Base-by-base conservation (phyloP, 2,329 filamentous ascomycete species). In the Aspergillus flavus region DNA sequence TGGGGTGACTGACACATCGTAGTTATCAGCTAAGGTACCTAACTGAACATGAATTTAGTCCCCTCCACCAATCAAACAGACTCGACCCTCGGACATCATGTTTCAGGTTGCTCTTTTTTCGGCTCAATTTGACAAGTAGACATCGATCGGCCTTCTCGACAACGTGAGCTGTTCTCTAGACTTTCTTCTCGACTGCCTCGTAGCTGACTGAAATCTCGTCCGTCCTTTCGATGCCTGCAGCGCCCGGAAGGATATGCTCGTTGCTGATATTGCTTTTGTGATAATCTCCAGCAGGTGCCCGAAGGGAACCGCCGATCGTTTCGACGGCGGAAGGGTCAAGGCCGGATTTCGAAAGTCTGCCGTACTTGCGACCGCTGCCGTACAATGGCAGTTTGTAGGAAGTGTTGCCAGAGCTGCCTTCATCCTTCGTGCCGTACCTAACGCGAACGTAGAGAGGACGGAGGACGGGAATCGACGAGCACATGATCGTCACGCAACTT, bases 151-250 rank as follows among this genome's bases (percentile, higher is more conserved):
- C 39, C 16, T n/a, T n/a, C 19, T 41, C 19, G 2, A 41, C 16
- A 41, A 19, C 6, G 16, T 41, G 19, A n/a, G 39, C 39, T 6
- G 39, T n/a, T 41, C 16, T 14, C 39, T 41, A 41, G 39, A 41
- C 39, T 79, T 81, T 64, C 73, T 71, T 68, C 78, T 84, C 72
- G 80, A 78, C 73, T 11, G n/a, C 10, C 23, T 58, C 56, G 16
- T 58, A 58, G 41, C 56, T 67, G 48, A 70, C 62, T 1, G 62
- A 61, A 21, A 70, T 54, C 54, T 69, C 68, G 45, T 71, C 69
- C 11, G 64, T 71, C n/a, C 68, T 63, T 39, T 66, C 68, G 56
- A 71, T 71, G 0, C 64, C 68, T 6, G 67, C 66, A 7, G 59
- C 67, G 16, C 61, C 64, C 0, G 56, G 57, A 10, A 71, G 59